Conservation (phyloP, 1,284 basidiomycete genomes). For the Ceratobasidium sp. region DNA sequence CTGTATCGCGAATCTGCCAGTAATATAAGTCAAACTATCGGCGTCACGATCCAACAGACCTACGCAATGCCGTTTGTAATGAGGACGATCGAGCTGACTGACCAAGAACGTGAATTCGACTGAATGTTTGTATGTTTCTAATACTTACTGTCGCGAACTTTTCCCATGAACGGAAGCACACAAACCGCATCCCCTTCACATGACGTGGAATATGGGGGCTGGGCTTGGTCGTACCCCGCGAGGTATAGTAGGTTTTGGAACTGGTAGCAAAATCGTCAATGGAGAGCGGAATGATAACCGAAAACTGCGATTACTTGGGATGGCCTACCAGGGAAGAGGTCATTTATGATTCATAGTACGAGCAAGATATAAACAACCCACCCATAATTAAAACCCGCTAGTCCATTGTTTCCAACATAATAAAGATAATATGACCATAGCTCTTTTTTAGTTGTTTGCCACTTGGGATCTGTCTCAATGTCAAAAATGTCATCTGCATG, state of each 20-base stretch:
- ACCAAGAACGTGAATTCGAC: not conserved
- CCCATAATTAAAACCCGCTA: conserved; percentile 77
- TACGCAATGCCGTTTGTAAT: conserved; percentile 67
- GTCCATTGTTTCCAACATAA: conserved; percentile 76
- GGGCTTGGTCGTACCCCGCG: conserved; percentile 70
- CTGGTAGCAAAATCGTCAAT: conserved; percentile 49
- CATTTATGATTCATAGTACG: not conserved
- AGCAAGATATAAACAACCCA: conserved; percentile 54
- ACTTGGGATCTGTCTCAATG: conserved; percentile 43
- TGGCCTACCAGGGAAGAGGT: not conserved
- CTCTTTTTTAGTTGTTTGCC: conserved; percentile 62
- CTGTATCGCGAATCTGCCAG: conserved; percentile 72
- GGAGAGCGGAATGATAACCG: not conserved
- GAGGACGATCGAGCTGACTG: conserved; percentile 79
- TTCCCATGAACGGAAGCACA: conserved; percentile 71
- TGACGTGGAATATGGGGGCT: conserved; percentile 60
- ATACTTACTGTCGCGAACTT: conserved; percentile 63
- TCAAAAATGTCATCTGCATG: conserved; percentile 32
- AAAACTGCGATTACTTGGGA: conserved; percentile 9
- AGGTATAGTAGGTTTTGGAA: conserved; percentile 77
- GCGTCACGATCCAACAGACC: not conserved
- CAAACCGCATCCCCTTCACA: conserved; percentile 62
- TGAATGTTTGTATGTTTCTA: not conserved
- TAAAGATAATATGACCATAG: conserved; percentile 77
- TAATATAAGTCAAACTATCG: conserved; percentile 31